Percentiles rank a stretch among this genome's conserved stretches.
Conservation (phyloP, 495 filamentous ascomycete genomes). For the Beverwykella pulmonaria region DNA sequence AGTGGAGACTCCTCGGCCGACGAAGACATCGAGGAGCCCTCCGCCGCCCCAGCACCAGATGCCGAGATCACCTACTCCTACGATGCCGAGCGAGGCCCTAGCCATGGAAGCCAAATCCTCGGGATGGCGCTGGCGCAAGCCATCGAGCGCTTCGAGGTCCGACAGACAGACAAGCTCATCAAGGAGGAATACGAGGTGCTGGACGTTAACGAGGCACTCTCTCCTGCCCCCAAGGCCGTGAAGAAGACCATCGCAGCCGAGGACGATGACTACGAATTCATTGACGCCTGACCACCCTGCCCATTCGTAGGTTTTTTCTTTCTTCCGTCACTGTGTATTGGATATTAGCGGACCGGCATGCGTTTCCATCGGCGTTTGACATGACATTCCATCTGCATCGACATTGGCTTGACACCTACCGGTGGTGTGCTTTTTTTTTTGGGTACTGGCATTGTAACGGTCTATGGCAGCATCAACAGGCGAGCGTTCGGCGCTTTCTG, state of each 20-base stretch:
- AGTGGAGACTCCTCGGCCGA: constrained; percentile 42
- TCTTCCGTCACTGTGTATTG: constrained; percentile 8
- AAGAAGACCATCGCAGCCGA: constrained; percentile 24
- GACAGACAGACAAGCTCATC: constrained; percentile 59
- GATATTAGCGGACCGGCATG: constrained; percentile 22
- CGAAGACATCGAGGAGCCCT: constrained; percentile 48
- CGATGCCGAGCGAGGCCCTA: constrained; percentile 51
- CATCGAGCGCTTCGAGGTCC: constrained; percentile 59
- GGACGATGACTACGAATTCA: constrained; percentile 42
- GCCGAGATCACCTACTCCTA: constrained; percentile 53
- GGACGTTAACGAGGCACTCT: constrained; percentile 48
- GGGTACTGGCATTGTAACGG: constrained; percentile 29
- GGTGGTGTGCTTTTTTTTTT: constrained; percentile 27
- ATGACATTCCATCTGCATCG: constrained; percentile 8
- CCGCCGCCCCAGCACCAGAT: constrained; percentile 48
- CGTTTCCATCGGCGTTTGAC: constrained; percentile 24
- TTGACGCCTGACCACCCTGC: constrained; percentile 18
- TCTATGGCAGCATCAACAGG: constrained; percentile 41
- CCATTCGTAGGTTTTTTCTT: background rate
- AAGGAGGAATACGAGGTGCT: constrained; percentile 63
- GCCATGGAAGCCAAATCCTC: constrained; percentile 58
- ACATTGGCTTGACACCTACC: constrained; percentile 11
- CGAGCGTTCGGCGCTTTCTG: constrained; percentile 43
- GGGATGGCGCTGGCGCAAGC: constrained; percentile 57
- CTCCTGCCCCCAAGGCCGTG: constrained; percentile 26